Base-by-base conservation (phyloP, 1,139 yeast species). In the Taphrina flavorubra region DNA sequence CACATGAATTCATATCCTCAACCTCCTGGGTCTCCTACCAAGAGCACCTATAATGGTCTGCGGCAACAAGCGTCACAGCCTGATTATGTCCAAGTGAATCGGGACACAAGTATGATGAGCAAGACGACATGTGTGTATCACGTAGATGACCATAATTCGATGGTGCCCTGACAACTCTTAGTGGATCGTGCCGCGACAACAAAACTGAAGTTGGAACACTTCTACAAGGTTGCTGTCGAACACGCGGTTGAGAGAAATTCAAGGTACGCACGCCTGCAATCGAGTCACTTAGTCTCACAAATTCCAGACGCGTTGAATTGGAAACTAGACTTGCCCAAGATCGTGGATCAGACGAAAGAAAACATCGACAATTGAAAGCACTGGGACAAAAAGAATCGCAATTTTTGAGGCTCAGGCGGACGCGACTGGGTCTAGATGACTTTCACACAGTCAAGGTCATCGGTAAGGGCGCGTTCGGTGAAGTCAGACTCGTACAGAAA, bases 381-480 rank as follows among this genome's bases (percentile, higher is more conserved):
- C 80, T 87, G 71, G 90, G 91, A 51, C 85, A 85, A 73, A 86
- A 87, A 74, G 92, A 87, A 76, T 83, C 87, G 16, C 86, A 85
- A 71, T 87, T 87, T 72, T 80, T 87, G 75, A 80, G 92, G 61
- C 81, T 87, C 70, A 78, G 90, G 71, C 81, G 92, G 72, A 87
- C 92, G 13, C 83, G 86, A 72, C 79, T 87, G 65, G 82, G 86
- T 1, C 80, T 87, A 56, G 88, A 85, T 61, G 92, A 87, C 76
- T 87, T 87, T 75, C 81, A 79, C 47, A 87, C 91, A 3, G 89
- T 87, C 71, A 87, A 87, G 76, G 91, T 87, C 49, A 87, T 87
- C 73, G 92, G 92, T 59, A 87, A 87, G 75, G 92, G 92, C 61
- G 91, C 91, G 0, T 87, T 87, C 77, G 92, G 92, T 56, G 92